Evolutionary conservation across 1,139 yeast genomes (phyloP).

Genomic region (Nakaseomyces glabratus): DNA sequence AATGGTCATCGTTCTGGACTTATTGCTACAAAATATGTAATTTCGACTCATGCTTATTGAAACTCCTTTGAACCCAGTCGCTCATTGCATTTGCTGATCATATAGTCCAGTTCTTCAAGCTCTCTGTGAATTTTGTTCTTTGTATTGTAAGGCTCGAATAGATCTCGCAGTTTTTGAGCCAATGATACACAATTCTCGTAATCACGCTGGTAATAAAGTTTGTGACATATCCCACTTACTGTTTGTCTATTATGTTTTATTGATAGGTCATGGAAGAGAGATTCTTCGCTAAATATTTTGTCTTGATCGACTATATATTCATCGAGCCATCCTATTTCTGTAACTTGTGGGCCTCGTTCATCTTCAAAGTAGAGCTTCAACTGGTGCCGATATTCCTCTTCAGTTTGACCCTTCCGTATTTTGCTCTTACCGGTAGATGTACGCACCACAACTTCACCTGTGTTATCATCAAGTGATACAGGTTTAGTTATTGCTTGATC

Average conservation of each 20-base stretch:
- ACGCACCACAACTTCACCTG: conserved; percentile 33
- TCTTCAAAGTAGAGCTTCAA: conserved; percentile 34
- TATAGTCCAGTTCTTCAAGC: conserved; percentile 38
- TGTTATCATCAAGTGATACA: conserved; percentile 15
- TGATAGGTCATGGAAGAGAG: conserved; percentile 13
- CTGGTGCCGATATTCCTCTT: conserved; percentile 44
- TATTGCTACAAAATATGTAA: no score
- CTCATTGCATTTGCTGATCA: conserved; percentile 40
- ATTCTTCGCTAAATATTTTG: conserved; percentile 4
- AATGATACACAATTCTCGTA: conserved; percentile 40
- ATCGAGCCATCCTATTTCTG: conserved; percentile 41
- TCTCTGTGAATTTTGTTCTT: conserved; percentile 38
- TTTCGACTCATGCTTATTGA: no score
- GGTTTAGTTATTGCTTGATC: conserved; percentile 21
- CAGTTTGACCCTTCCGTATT: conserved; percentile 49
- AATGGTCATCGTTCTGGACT: no score
- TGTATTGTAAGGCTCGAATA: conserved; percentile 27
- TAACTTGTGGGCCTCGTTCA: conserved; percentile 43
- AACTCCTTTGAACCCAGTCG: no score
- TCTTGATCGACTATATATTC: conserved; percentile 9
- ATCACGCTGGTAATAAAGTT: conserved; percentile 41
- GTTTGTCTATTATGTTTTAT: conserved; percentile 28
- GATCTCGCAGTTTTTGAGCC: conserved; percentile 29
- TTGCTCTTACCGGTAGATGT: conserved; percentile 35
- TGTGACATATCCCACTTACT: conserved; percentile 31